Evolutionary conservation across 768 basidiomycete species (phyloP), one percentile per base, ranked within the genome.

Genomic region (Polyporus arcularius): DNA sequence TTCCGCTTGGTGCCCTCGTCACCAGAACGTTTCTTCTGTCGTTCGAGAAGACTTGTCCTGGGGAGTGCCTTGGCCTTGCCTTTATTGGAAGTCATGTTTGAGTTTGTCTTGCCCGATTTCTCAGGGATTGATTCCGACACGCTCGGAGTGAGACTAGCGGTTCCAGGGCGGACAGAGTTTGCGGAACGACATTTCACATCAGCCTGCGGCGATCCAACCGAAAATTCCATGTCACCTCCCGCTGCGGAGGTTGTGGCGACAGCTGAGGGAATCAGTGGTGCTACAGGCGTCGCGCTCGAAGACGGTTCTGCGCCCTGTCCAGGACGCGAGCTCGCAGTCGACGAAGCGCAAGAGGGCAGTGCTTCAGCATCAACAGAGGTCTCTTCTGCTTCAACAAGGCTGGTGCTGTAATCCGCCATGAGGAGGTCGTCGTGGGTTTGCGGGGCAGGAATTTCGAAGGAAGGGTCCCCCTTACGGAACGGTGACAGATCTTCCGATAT

Each of bases 251-350:
- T 38, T 11, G 21, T 16, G 26, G 47, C 3, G 48, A 32, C 21
- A 4, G 26, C 35, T 35, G 35, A 35, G 31, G 35, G 48, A 26
- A 65, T 58, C 63, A 45, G 54, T 31, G 58, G 56, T 61, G 55
- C 52, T 55, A 21, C 15, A 41, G 39, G 54, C 60, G 54, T 51
- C 46, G 32, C 60, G 60, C 54, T 55, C n/a, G 54, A 14, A 5
- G 40, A n/a, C 3, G 73, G 75, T 61, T 70, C 74, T 66, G 81
- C 79, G 28, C 78, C 77, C 9, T 80, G 70, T 47, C 82, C 78
- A 38, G 71, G 21, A 26, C 21, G 21, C 21, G 21, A 26, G 21
- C 21, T 73, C 59, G 79, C 70, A 21, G 78, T 76, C 49, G 79
- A 69, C 53, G 71, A 71, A 64, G 67, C 74, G 61, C 70, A 71